Evolutionary conservation across 1,284 basidiomycete species (phyloP).

Genomic region (Malassezia furfur): DNA sequence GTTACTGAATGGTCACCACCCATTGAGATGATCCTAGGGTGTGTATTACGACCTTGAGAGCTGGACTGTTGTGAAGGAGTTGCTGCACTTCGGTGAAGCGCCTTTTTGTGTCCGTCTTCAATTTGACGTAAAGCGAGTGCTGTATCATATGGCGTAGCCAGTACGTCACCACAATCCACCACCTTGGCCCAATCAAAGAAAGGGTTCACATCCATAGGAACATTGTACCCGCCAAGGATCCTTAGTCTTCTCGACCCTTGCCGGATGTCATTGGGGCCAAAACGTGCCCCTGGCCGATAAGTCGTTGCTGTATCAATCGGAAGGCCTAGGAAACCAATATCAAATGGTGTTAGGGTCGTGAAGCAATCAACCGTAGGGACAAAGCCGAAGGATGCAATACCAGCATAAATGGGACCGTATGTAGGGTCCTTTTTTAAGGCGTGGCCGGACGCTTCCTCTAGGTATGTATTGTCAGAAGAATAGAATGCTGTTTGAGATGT

Average conservation of each 20-base stretch:
- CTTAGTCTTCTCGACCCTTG: slow-evolving; percentile 65
- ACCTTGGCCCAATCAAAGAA: slow-evolving; percentile 54
- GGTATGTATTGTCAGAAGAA: neutral
- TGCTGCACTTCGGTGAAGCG: slow-evolving; percentile 14
- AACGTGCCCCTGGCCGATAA: slow-evolving; percentile 66
- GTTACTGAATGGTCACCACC: slow-evolving; percentile 68
- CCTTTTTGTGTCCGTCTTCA: slow-evolving; percentile 50
- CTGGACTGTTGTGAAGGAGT: neutral
- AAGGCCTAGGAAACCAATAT: slow-evolving; percentile 67
- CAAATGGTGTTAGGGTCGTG: slow-evolving; percentile 43
- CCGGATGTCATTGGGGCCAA: slow-evolving; percentile 70
- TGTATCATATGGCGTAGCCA: slow-evolving; percentile 64
- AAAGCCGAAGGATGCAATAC: neutral
- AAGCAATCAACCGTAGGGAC: slow-evolving; percentile 16
- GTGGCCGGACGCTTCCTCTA: neutral
- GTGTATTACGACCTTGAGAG: neutral
- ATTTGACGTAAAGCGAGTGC: slow-evolving; percentile 68
- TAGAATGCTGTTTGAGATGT: neutral
- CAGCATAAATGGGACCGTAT: neutral
- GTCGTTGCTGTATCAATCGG: slow-evolving; percentile 67
- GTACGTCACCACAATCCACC: slow-evolving; percentile 70
- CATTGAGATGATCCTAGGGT: slow-evolving; percentile 59
- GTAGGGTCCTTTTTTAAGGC: neutral
- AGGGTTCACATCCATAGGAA: slow-evolving; percentile 61
- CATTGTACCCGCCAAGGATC: slow-evolving; percentile 65